phyloP scores from a whole-genome alignment of 345 rosid genomes.

The Isatis tinctoria region DNA sequence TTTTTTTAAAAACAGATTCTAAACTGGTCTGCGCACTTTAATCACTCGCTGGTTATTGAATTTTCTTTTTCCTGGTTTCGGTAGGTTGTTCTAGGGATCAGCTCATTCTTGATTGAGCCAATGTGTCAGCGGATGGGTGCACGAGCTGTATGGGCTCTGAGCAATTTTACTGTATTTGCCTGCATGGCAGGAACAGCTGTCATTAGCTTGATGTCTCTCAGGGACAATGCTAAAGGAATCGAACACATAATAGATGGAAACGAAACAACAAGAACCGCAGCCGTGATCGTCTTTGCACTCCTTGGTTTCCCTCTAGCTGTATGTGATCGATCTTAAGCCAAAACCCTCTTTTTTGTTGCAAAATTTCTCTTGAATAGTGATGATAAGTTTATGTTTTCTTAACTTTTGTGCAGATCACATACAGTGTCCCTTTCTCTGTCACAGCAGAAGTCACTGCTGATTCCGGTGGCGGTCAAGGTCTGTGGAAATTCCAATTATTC shows the following conservation, averaged over 20 bases:
- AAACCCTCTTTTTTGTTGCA: not conserved
- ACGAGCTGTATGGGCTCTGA: slow-evolving; percentile 82
- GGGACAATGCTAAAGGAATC: slow-evolving; percentile 49
- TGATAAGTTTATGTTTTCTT: not conserved
- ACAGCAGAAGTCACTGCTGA: slow-evolving; percentile 94
- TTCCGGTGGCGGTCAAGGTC: slow-evolving; percentile 96
- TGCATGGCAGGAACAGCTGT: slow-evolving; percentile 84
- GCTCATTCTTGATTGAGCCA: slow-evolving; percentile 85
- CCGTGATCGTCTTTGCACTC: slow-evolving; percentile 76
- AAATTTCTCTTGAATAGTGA: not conserved
- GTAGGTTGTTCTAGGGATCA: slow-evolving; percentile 91
- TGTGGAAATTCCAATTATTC: slow-evolving; percentile 8
- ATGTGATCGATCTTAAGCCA: slow-evolving; percentile 30
- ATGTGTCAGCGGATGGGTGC: slow-evolving; percentile 85
- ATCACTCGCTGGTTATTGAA: not conserved
- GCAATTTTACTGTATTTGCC: slow-evolving; percentile 79
- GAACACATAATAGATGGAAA: slow-evolving; percentile 56
- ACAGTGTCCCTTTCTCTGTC: slow-evolving; percentile 90
- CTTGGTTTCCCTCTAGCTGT: slow-evolving; percentile 98
- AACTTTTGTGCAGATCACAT: slow-evolving; percentile 62
- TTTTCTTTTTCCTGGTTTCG: not conserved
- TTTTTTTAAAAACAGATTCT: not conserved
- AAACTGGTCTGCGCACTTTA: not conserved
- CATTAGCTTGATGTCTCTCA: slow-evolving; percentile 66
- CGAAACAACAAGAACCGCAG: slow-evolving; percentile 57